These are phyloP conservation scores for Sphagnum tenellum DNA, from an alignment of 225 moss, liverwort and hornwort genomes.

Conservation along the genomic window DNA sequence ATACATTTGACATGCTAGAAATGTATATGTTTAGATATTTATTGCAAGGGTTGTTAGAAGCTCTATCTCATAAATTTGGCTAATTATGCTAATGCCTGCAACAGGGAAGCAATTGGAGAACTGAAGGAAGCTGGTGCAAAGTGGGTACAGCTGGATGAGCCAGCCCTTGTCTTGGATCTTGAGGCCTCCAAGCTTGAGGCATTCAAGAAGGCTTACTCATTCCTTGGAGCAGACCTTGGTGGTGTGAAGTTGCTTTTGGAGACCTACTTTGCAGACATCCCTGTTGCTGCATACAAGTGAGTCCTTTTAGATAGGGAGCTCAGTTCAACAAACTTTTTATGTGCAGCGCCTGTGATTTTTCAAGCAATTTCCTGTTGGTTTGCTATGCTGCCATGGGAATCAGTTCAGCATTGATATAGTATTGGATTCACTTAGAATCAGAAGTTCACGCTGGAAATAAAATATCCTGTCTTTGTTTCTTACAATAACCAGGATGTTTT, in stretches of 20 bases:
- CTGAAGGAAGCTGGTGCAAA: conserved; percentile 48
- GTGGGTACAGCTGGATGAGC: conserved; percentile 61
- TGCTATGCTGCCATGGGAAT: too few species aligned
- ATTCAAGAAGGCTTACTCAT: conserved; percentile 48
- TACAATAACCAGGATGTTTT: too few species aligned
- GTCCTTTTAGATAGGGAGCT: conserved; percentile 1
- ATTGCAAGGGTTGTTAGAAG: background rate
- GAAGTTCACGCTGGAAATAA: too few species aligned
- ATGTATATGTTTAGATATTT: too few species aligned
- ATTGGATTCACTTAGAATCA: too few species aligned
- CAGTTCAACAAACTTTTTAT: too few species aligned
- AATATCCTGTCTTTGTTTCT: background rate
- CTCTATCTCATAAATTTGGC: background rate
- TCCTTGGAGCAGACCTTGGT: conserved; percentile 35
- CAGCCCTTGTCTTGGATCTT: conserved; percentile 69
- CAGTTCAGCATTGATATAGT: too few species aligned
- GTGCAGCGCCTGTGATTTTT: too few species aligned
- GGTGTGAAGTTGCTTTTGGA: conserved; percentile 49
- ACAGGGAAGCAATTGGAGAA: conserved; percentile 38
- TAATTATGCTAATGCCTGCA: too few species aligned
- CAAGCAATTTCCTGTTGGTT: too few species aligned
- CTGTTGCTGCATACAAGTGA: conserved; percentile 65
- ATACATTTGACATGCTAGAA: too few species aligned
- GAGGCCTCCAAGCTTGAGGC: conserved; percentile 37
- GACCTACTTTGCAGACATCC: conserved; percentile 87